phyloP scores from a whole-genome alignment of 108 stramenopile genomes.

The Pseudonitzschia multistriata region DNA sequence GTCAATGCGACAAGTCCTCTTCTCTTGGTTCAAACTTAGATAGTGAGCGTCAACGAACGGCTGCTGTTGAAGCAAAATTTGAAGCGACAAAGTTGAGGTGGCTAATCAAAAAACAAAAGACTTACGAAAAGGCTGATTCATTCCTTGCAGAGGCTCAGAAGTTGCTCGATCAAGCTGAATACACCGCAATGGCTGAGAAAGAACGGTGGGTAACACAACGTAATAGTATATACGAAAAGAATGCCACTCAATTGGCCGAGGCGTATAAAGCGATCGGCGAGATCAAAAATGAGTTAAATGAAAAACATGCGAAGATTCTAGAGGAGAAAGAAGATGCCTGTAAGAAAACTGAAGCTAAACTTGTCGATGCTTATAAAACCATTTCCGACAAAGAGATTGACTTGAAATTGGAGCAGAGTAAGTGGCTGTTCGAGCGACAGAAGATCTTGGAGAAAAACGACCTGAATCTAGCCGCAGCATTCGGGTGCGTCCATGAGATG shows the following conservation, averaged over 20 bases:
- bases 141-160: constrained; percentile 2
- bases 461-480: not conserved
- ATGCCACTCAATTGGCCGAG: constrained; percentile 20
- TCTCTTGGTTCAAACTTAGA: not conserved
- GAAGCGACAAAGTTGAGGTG: not conserved
- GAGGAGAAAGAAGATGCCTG: not conserved
- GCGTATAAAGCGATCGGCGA: constrained; percentile 36
- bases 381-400: constrained; percentile 3
- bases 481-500: not conserved
- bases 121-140: not conserved
- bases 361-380: constrained; percentile 9
- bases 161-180: constrained; percentile 4
- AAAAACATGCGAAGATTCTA: not conserved
- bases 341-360: not conserved
- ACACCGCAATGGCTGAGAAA: not conserved
- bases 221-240: constrained; percentile 11
- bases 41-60: not conserved
- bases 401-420: not conserved
- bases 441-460: not conserved
- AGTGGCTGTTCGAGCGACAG: constrained; percentile 8
- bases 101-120: constrained; percentile 9
- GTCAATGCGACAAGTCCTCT: not conserved
- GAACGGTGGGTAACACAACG: constrained; percentile 7
- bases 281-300: constrained; percentile 16
- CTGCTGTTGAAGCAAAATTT: not conserved